Base-by-base conservation (phyloP, 2,329 filamentous ascomycete genomes). In the Fragosphaeria purpurea region DNA sequence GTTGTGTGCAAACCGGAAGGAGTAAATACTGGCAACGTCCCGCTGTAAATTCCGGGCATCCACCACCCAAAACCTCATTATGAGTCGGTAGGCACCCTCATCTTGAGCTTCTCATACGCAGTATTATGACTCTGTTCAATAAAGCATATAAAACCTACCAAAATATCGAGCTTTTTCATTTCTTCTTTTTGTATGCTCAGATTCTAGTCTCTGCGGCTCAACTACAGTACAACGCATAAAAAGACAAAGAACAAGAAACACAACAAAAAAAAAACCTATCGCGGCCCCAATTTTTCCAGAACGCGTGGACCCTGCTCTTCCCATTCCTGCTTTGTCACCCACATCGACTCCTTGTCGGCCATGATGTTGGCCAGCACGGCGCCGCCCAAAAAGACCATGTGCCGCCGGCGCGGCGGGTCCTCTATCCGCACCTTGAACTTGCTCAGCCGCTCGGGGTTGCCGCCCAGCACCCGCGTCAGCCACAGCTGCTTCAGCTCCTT, bases 371-470 rank as follows among this genome's bases (percentile, higher is more conserved):
- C 93, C 62, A 98, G 74, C 56, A 98, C 93, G 32, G 93, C 93
- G 60, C 93, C 93, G 52, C 93, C 93, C 50, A 98, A 72, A 77
- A 98, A 97, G 4, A 98, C 93, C 90, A 98, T 97, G 75, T 98
- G 93, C 69, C 91, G 80, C 72, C 93, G 81, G 70, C 93, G 80
- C 37, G 93, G 93, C 47, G 93, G 93, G 67, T 98, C 93, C 69
- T 98, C 93, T 75, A 98, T 97, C 68, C 93, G 82, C 58, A 98
- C 91, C 80, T 97, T 98, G 79, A 98, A 98, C 82, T 97, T 98
- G 82, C 81, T 88, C 63, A 98, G 70, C 58, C 93, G 81, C 71
- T 97, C 91, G 1, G 93, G 91, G 69, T 98, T 89, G 53, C 91
- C 90, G 53, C 84, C 80, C 59, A 98, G 74, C 42, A 96, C 89